Evolutionary conservation across 1,284 basidiomycete species (phyloP).

Genomic region (Heterobasidion occidentale): DNA sequence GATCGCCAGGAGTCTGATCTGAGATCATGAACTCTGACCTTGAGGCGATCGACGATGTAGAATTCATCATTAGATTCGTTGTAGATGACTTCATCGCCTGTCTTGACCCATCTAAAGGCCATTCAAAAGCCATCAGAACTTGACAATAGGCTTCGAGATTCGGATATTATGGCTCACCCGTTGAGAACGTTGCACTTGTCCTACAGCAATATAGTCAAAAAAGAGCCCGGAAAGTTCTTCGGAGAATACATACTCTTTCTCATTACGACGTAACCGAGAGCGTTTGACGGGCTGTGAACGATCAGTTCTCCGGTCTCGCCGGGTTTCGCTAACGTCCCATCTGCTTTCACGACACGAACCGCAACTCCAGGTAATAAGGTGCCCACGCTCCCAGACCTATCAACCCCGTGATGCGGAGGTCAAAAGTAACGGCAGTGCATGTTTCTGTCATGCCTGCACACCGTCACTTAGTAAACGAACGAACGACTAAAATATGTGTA

Average conservation of each 20-base stretch:
- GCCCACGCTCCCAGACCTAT: conserved; percentile 28
- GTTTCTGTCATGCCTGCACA: conserved; percentile 36
- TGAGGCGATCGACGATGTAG: conserved; percentile 38
- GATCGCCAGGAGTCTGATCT: not conserved
- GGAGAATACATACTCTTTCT: conserved; percentile 27
- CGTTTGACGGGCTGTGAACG: conserved; percentile 31
- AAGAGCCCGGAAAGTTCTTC: not conserved
- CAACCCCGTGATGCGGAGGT: conserved; percentile 16
- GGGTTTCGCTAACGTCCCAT: conserved; percentile 28
- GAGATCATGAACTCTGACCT: conserved; percentile 19
- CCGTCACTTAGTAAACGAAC: not conserved
- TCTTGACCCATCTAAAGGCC: conserved; percentile 35
- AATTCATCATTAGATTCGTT: conserved; percentile 33
- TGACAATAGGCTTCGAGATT: not conserved
- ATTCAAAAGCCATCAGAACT: not conserved
- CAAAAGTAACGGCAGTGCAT: conserved; percentile 35
- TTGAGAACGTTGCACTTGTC: conserved; percentile 33
- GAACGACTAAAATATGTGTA: conserved; percentile 6
- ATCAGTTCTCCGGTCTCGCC: conserved; percentile 35
- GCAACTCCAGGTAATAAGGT: conserved; percentile 28
- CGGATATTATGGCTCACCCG: conserved; percentile 17
- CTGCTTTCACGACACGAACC: conserved; percentile 29
- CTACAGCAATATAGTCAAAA: conserved; percentile 13
- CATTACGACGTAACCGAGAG: conserved; percentile 35
- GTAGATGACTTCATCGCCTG: conserved; percentile 40